Evolutionary conservation across 129 eudicot species (phyloP).

Genomic region (Sambucus nigra): DNA sequence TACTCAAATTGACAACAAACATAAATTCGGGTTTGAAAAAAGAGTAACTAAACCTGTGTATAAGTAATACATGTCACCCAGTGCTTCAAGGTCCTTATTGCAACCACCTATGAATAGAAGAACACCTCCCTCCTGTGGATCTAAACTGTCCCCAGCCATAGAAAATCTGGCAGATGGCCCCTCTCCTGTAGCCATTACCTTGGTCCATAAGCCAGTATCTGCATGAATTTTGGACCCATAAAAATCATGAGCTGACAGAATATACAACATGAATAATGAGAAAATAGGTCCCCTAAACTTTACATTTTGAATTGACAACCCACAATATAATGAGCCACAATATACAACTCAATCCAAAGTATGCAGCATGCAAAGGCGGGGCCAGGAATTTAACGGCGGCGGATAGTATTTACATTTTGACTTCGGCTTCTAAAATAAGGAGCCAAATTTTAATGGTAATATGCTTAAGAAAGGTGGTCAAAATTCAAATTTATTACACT

Average conservation of each 20-base stretch:
- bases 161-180: slow-evolving; percentile 98
- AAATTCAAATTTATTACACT: too few relatives aligned
- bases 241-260: background rate
- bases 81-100: slow-evolving; percentile 85
- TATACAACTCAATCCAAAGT: too few relatives aligned
- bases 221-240: slow-evolving; percentile 10
- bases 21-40: background rate
- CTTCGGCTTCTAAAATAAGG: too few relatives aligned
- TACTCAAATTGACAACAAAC: too few relatives aligned
- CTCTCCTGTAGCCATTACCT: slow-evolving; percentile 51
- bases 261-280: background rate
- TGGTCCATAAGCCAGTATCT: slow-evolving; percentile 75
- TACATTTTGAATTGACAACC: background rate
- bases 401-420: too few relatives aligned
- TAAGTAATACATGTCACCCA: slow-evolving; percentile 82
- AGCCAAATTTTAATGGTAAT: too few relatives aligned
- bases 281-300: background rate
- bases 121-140: slow-evolving; percentile 70
- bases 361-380: too few relatives aligned
- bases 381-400: too few relatives aligned
- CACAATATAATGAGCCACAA: too few relatives aligned
- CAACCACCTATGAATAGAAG: slow-evolving; percentile 88
- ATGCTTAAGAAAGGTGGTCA: too few relatives aligned
- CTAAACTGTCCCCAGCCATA: slow-evolving; percentile 87
- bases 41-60: slow-evolving; percentile 51